Evolutionary conservation across 805 yeast genomes (phyloP), one percentile per base, ranked within the genome.

Genomic region (Nakazawaea siamensis): DNA sequence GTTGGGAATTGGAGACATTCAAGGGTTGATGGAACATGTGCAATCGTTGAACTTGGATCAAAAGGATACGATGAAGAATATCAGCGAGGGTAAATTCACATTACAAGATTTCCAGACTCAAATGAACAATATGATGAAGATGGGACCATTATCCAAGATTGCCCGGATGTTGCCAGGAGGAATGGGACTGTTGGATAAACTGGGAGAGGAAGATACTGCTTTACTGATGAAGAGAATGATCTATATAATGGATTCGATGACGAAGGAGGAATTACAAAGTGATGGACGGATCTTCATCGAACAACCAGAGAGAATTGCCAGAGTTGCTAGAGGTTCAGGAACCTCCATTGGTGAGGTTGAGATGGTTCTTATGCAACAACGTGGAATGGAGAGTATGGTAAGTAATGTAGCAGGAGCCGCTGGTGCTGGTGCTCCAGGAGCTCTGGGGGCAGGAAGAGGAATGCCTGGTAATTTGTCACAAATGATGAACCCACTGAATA

Each of bases 141-240:
- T 92, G 94, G 98, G 98, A 2, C 97, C 97, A 3, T 62, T 90
- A 35, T 79, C 94, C 17, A 88, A 92, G 54, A 85, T 90, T 43
- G 96, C 97, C 3, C 75, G 81, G 35, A 90, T 90, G 97, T 77
- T 90, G 40, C 98, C 98, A 0, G 92, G 80, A 18, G 85, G 96
- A 50, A 73, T 87, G 61, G 75, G 88, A 24, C 69, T 90, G 68
- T 80, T 90, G 73, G 76, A 70, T 34, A 90, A 84, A 55, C 77
- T 85, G 29, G 92, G 94, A 18, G 97, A 87, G 54, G 95, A 86
- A 48, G 97, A 92, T 49, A 80, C 95, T 0, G 73, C 85, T n/a
- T 69, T 72, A 37, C 71, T 80, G 51, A 68, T 90, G 63, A 90
- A 88, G 54, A 70, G 80, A 44, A 86, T 90, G 94, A 78, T 90